Percentiles rank a stretch among this genome's conserved stretches.
Evolutionary conservation across 148 eudicot species (phyloP).

Genomic region (Chenopodium formosanum): DNA sequence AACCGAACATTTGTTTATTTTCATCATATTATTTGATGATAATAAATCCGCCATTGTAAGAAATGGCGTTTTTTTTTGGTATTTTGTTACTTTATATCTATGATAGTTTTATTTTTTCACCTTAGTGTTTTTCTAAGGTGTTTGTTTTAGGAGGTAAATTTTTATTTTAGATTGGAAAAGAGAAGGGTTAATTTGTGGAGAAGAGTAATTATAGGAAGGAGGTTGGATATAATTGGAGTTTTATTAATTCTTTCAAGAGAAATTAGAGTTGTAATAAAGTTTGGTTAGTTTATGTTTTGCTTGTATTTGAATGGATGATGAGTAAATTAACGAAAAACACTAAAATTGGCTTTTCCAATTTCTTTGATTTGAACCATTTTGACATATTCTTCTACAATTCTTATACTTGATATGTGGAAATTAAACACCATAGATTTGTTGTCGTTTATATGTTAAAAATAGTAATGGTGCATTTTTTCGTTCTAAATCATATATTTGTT

Average conservation of each 20-base stretch:
- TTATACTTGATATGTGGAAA: too few relatives aligned
- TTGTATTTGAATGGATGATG: not conserved
- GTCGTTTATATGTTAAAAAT: too few relatives aligned
- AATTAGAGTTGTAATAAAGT: constrained; percentile 17
- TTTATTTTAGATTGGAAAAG: not conserved
- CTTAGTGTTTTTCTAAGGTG: not conserved
- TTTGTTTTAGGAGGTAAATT: not conserved
- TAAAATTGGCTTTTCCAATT: not conserved
- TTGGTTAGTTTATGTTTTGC: not conserved
- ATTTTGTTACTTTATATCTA: not conserved
- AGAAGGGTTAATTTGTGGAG: constrained; percentile 22
- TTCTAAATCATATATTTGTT: too few relatives aligned
- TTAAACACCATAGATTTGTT: too few relatives aligned
- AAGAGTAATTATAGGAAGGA: constrained; percentile 32
- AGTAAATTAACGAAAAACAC: not conserved
- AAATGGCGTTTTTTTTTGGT: constrained; percentile 17
- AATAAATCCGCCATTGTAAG: constrained; percentile 25
- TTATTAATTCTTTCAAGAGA: not conserved
- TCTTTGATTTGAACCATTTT: not conserved
- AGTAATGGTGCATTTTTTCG: too few relatives aligned
- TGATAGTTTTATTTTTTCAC: not conserved
- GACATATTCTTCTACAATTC: not conserved
- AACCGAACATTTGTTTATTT: not conserved
- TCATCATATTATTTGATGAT: constrained; percentile 2
- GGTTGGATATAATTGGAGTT: constrained; percentile 19